Evolutionary conservation across 108 stramenopile genomes (phyloP), one percentile per base, ranked within the genome.

Genomic region (Conticribra weissflogii): DNA sequence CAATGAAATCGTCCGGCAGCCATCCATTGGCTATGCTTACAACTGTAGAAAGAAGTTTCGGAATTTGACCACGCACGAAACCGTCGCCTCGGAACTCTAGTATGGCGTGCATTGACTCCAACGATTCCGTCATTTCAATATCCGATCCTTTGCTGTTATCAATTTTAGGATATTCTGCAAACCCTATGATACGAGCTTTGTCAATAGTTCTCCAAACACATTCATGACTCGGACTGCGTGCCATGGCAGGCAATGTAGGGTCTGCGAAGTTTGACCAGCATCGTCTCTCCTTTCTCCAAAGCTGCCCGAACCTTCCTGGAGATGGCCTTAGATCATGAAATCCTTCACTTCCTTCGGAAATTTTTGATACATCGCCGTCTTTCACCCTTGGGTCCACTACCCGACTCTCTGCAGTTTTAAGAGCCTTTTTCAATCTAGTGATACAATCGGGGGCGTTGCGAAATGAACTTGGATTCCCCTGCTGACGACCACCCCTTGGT

Each of bases 221-320:
- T 49, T 93, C 86, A 27, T 85, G 69, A 31, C 83, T 86, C 0
- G 88, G 91, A 49, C 84, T 85, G 7, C 83, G 71, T 21, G 72
- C 77, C 74, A 79, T 66, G 28, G 89, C 89, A 54, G 62, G 51
- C 19, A 89, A 58, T n/a, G 47, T 17, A 3, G 85, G 78, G 63
- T 83, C 80, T 16, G 81, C 77, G 72, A 89, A 94, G 56, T 90
- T 91, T 44, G 90, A 90, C 85, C 85, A 93, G 16, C 88, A 66
- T 47, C 75, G 61, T 61, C 79, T 36, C 55, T 82, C 75, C 52
- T 84, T 85, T 17, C 72, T 46, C 59, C 81, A 78, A 9, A 93
- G 60, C 30, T 74, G 76, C 1, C 91, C 91, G 61, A 85, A 92
- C 16, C 91, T 79, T 15, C 88, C 86, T 8, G 75, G 36, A 41